Percentiles rank a stretch among this genome's conserved stretches.
These are phyloP conservation scores for Alectoria sarmentosa DNA, from an alignment of 495 filamentous ascomycete genomes.

Conservation along the genomic window DNA sequence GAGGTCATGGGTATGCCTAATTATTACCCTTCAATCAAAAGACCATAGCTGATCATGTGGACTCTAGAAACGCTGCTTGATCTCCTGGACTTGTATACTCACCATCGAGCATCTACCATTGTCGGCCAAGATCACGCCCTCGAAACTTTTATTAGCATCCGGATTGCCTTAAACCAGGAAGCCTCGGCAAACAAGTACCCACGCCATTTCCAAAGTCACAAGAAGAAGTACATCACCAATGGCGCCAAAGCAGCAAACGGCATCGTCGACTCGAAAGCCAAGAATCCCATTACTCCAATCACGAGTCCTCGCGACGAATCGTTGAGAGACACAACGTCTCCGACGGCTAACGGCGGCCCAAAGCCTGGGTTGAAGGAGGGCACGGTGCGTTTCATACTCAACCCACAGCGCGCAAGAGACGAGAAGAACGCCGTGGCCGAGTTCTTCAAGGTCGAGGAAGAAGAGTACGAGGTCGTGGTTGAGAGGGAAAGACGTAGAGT, in stretches of 20 bases:
- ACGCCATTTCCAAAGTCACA: conserved; percentile 40
- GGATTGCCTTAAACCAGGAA: conserved; percentile 79
- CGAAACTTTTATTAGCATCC: conserved; percentile 71
- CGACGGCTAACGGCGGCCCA: conserved; percentile 35
- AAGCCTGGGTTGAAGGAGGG: conserved; percentile 57
- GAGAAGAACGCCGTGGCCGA: conserved; percentile 62
- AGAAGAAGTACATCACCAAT: conserved; percentile 24
- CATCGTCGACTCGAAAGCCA: neutral
- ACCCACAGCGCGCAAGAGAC: conserved; percentile 62
- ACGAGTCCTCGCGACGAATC: conserved; percentile 21
- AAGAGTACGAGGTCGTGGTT: conserved; percentile 66
- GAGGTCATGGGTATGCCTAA: conserved; percentile 57
- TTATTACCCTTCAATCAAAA: conserved; percentile 7
- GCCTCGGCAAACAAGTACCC: conserved; percentile 46
- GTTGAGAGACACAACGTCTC: conserved; percentile 29
- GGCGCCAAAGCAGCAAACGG: conserved; percentile 23
- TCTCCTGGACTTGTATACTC: conserved; percentile 79
- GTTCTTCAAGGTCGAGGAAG: conserved; percentile 68
- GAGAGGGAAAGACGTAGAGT: conserved; percentile 16
- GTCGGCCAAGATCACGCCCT: conserved; percentile 64
- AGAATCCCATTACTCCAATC: conserved; percentile 18
- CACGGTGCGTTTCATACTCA: conserved; percentile 87
- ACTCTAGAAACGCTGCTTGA: conserved; percentile 71
- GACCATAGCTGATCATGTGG: neutral
- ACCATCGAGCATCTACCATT: conserved; percentile 63